Evolutionary conservation across 257 asterid species (phyloP).

Genomic region (Plantago major): DNA sequence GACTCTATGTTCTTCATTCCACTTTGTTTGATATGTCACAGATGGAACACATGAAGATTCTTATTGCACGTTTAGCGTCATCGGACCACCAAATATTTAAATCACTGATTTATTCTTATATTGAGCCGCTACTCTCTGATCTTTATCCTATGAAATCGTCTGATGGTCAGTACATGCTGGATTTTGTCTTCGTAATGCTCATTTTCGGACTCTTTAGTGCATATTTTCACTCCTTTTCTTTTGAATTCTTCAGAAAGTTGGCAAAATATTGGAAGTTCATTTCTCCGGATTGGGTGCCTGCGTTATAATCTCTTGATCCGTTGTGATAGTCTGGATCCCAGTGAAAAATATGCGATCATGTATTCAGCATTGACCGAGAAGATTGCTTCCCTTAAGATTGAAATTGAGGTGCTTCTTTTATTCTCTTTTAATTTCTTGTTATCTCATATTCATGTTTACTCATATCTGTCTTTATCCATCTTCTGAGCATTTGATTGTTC

Average conservation of each 20-base stretch:
- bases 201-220: background rate
- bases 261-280: conserved; percentile 46
- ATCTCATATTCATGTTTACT: background rate
- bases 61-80: conserved; percentile 53
- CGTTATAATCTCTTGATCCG: conserved; percentile 74
- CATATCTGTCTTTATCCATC: background rate
- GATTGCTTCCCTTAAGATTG: conserved; percentile 69
- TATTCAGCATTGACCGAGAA: conserved; percentile 54
- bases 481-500: background rate
- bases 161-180: conserved; percentile 40
- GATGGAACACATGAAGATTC: conserved; percentile 30
- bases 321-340: conserved; percentile 71
- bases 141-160: conserved; percentile 41
- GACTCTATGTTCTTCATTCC: too few relatives aligned
- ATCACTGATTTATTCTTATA: conserved; percentile 47
- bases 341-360: conserved; percentile 63
- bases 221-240: conserved; percentile 8
- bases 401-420: conserved; percentile 50
- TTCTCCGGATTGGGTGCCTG: conserved; percentile 61
- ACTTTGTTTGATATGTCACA: conserved; percentile 25
- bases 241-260: conserved; percentile 31
- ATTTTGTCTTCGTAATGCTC: conserved; percentile 12
- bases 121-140: conserved; percentile 61
- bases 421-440: background rate
- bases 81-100: conserved; percentile 52